A percentile compares a stretch with the other conserved stretches of the same genome.
These are phyloP conservation scores for Scedosporium dehoogii DNA, from an alignment of 2,329 filamentous ascomycete species.

Conservation along the genomic window DNA sequence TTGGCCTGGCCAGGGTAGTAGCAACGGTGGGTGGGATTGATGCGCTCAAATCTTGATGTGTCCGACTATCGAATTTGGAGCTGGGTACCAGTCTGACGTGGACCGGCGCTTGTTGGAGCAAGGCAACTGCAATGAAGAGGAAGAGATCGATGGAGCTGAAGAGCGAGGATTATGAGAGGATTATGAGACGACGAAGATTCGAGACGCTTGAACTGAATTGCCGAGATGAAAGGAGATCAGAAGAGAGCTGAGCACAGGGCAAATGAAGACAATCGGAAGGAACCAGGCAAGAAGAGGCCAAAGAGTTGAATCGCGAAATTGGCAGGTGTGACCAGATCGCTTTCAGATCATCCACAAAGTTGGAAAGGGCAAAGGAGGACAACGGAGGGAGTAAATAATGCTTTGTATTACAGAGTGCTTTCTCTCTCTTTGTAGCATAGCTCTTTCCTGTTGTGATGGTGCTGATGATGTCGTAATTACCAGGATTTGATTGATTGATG, in stretches of 20 bases:
- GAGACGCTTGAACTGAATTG: not conserved
- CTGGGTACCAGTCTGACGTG: not conserved
- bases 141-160: not conserved
- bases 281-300: not conserved
- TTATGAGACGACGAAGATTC: not conserved
- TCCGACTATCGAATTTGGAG: no score
- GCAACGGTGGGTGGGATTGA: no score
- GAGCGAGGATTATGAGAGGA: not conserved
- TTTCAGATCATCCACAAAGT: no score
- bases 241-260: not conserved
- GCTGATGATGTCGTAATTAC: no score
- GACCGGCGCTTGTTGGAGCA: not conserved
- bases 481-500: no score
- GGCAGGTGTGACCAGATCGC: not conserved
- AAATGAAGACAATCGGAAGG: not conserved
- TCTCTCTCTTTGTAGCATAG: no score
- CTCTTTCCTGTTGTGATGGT: no score
- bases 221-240: conserved; percentile 1
- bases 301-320: not conserved
- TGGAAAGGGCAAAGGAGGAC: no score
- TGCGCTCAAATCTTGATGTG: no score
- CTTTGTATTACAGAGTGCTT: no score
- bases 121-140: not conserved
- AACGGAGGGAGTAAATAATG: no score
- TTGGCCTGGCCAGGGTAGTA: no score